Percentiles rank a stretch among this genome's conserved stretches.
These are phyloP conservation scores for Aspergillus sp. DNA, from an alignment of 2,329 filamentous ascomycete genomes.

Conservation along the genomic window DNA sequence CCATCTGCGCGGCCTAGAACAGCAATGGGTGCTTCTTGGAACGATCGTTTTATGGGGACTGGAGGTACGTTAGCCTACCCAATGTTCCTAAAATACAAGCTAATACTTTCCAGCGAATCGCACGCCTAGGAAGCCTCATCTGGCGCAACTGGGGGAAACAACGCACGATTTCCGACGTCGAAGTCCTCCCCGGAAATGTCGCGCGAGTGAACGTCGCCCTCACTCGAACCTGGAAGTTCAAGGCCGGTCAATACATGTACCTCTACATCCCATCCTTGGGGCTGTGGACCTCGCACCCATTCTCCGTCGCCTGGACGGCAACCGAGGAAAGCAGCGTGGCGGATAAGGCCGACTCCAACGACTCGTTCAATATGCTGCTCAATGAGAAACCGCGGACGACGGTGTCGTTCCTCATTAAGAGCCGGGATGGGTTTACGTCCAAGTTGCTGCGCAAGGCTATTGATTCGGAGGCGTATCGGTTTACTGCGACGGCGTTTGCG, in stretches of 20 bases:
- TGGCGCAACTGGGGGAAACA: slow-evolving; percentile 53
- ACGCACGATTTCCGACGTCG: slow-evolving; percentile 52
- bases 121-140: slow-evolving; percentile 47
- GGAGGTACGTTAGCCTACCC: slow-evolving; percentile 28
- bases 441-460: slow-evolving; percentile 30
- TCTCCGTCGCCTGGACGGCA: slow-evolving; percentile 43
- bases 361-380: slow-evolving; percentile 29
- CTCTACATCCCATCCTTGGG: slow-evolving; percentile 53
- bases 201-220: slow-evolving; percentile 45
- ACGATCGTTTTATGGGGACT: slow-evolving; percentile 36
- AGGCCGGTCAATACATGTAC: slow-evolving; percentile 55
- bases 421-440: slow-evolving; percentile 35
- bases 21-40: slow-evolving; percentile 31
- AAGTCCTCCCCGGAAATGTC: slow-evolving; percentile 57
- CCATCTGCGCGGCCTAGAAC: slow-evolving; percentile 29
- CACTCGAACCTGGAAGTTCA: slow-evolving; percentile 32
- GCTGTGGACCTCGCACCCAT: slow-evolving; percentile 45
- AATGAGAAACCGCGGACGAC: slow-evolving; percentile 26
- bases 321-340: slow-evolving; percentile 11
- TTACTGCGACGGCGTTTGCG: slow-evolving; percentile 29
- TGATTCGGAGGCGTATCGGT: slow-evolving; percentile 24
- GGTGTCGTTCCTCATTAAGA: slow-evolving; percentile 35
- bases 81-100: slow-evolving; percentile 6
- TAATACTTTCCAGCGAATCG: slow-evolving; percentile 34
- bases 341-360: slow-evolving; percentile 31